Percentiles rank a stretch among this genome's conserved stretches.
Conservation (phyloP, 2,329 filamentous ascomycete genomes). For the Alternaria triticina region DNA sequence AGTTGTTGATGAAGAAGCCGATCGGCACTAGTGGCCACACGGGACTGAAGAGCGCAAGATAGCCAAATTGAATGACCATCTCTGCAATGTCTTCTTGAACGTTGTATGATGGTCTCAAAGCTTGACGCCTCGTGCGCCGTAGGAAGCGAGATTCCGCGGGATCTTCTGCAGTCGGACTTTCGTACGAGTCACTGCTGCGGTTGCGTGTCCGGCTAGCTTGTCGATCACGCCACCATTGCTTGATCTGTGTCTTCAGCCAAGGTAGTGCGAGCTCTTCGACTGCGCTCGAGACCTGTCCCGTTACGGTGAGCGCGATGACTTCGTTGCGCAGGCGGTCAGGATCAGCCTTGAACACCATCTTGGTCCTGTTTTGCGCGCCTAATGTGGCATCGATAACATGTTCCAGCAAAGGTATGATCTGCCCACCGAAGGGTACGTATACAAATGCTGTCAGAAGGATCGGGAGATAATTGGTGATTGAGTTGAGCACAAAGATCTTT, state of each 20-base stretch:
- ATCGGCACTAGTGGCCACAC: conserved; percentile 46
- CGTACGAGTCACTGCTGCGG: not conserved
- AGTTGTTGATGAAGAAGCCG: conserved; percentile 47
- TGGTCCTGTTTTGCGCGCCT: conserved; percentile 12
- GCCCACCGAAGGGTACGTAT: conserved; percentile 39
- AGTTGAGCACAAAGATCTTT: conserved; percentile 45
- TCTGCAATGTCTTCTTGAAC: conserved; percentile 45
- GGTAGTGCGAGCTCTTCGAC: conserved; percentile 40
- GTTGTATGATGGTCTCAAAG: conserved; percentile 37
- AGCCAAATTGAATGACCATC: conserved; percentile 47
- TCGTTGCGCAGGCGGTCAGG: conserved; percentile 41
- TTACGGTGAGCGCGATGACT: conserved; percentile 43
- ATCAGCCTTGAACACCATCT: conserved; percentile 32
- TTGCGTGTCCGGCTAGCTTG: conserved; percentile 12
- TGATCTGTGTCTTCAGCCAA: conserved; percentile 35
- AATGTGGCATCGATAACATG: conserved; percentile 22
- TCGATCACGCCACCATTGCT: conserved; percentile 41
- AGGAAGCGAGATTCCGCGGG: conserved; percentile 40
- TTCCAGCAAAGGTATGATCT: conserved; percentile 32
- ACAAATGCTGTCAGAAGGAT: conserved; percentile 45
- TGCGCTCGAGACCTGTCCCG: conserved; percentile 39
- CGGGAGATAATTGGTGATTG: conserved; percentile 44
- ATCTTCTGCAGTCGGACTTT: conserved; percentile 24
- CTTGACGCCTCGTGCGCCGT: conserved; percentile 37
- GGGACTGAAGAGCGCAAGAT: conserved; percentile 42